Evolutionary conservation across 148 eudicot genomes (phyloP).

Genomic region (Rhododendron ferrugineum): DNA sequence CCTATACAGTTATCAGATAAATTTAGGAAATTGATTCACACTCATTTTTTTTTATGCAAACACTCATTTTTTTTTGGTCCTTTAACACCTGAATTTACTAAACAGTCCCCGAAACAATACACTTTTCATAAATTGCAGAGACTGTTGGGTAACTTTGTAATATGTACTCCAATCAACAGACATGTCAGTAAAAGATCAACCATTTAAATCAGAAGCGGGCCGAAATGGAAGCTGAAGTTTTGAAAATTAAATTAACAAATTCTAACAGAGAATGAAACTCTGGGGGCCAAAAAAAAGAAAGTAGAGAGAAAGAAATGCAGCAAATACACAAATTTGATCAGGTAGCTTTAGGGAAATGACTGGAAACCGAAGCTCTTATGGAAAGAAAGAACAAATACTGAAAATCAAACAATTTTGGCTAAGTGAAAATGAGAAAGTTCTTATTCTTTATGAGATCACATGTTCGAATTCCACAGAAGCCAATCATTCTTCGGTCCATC

Average conservation of each 20-base stretch:
- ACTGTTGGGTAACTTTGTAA: too few species aligned
- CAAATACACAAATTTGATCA: neutral
- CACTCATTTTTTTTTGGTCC: too few species aligned
- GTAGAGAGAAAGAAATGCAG: neutral
- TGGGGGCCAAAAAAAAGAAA: neutral
- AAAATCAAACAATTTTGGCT: neutral
- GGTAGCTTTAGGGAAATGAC: neutral
- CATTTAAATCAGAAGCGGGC: neutral
- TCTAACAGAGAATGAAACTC: neutral
- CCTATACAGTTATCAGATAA: too few species aligned
- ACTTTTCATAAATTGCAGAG: too few species aligned
- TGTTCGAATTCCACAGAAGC: too few species aligned
- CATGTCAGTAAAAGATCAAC: neutral
- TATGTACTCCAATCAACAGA: neutral
- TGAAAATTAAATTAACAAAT: neutral
- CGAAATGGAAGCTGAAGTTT: neutral
- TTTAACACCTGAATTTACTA: too few species aligned
- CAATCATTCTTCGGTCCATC: neutral
- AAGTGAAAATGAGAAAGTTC: too few species aligned
- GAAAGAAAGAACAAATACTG: neutral
- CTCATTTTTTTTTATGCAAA: too few species aligned
- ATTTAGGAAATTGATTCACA: too few species aligned
- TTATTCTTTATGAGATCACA: too few species aligned
- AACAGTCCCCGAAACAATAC: too few species aligned
- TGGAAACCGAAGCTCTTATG: neutral